A percentile compares a stretch with the other conserved stretches of the same genome.
Evolutionary conservation across 129 eudicot genomes (phyloP).

Genomic region (Heracleum sosnowskyi): DNA sequence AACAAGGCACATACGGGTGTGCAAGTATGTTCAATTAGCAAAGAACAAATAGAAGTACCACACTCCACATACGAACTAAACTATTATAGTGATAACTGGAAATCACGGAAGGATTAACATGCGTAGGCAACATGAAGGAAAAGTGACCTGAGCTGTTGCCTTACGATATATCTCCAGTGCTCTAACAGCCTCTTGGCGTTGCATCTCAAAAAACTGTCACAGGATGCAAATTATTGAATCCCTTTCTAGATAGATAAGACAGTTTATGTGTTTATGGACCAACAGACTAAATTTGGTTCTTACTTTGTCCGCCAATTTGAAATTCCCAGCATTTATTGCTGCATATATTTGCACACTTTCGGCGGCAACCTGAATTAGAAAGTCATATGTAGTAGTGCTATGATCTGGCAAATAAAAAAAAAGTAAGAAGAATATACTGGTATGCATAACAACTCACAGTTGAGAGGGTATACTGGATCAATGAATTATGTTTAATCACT

Average conservation of each 20-base stretch:
- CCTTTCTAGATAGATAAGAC: not conserved
- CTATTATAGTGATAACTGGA: not conserved
- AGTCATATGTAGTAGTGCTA: not conserved
- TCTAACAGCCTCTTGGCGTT: conserved; percentile 58
- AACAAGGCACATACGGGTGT: not conserved
- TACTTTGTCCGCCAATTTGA: conserved; percentile 68
- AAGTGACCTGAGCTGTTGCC: conserved; percentile 52
- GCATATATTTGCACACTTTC: conserved; percentile 68
- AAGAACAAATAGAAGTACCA: not conserved
- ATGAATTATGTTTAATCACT: conserved; percentile 50
- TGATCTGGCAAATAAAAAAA: not conserved
- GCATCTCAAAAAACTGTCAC: conserved; percentile 76
- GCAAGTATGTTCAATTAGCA: not conserved
- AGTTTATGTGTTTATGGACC: not conserved
- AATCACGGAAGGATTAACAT: not conserved
- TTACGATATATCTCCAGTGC: conserved; percentile 65
- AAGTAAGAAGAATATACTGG: not conserved
- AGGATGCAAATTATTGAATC: conserved; percentile 4
- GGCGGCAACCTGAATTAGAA: conserved; percentile 50
- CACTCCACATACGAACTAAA: not conserved
- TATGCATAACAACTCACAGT: conserved; percentile 34
- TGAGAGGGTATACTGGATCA: conserved; percentile 62
- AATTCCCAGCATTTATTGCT: conserved; percentile 57
- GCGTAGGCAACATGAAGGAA: not conserved
- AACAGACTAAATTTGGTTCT: not conserved